Evolutionary conservation across 73 alveolate genomes (phyloP), one percentile per base, ranked within the genome.

Genomic region (Tetrahymena malaccensis): DNA sequence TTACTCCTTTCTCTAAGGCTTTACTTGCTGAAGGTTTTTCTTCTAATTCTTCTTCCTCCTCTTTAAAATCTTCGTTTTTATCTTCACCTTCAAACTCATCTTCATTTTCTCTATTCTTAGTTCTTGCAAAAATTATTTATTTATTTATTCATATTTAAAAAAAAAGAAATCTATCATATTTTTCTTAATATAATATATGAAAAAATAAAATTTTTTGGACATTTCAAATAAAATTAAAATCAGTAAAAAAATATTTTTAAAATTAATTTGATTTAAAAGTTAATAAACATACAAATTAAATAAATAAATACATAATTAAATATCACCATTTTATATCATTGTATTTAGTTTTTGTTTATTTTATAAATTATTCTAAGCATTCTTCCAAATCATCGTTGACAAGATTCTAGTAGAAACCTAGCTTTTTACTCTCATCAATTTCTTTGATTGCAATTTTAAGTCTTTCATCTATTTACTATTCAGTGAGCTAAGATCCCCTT

Each of bases 401-500:
- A 17, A 70, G 17, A n/a, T 70, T 70, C 10, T n/a, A 8, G 37
- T 70, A 70, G 43, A 70, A 70, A n/a, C 89, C 89, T 70, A 31
- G 5, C 37, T 70, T 70, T 70, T 70, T 70, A 70, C 89, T 70
- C 11, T 70, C 89, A 19, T 70, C 89, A 11, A 70, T 70, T 70
- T 70, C 89, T 33, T 70, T 70, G 21, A 70, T 70, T 70, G 89
- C 89, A 70, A 70, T 70, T 70, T 70, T 70, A 27, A 70, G 37
- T 70, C 89, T 70, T 70, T 70, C 89, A 70, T 70, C 89, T 27
- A 70, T 70, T 70, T 70, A 70, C 34, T 9, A 27, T 70, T 70
- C 89, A 70, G 89, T 70, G 8, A 96, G 98, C 34, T 93, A 94
- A 22, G 96, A 85, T 34, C 98, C 96, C 35, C 96, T 96, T 35